These are phyloP conservation scores for Saccharomycopsis sp. DNA, from an alignment of 805 yeast species.

Conservation along the genomic window DNA sequence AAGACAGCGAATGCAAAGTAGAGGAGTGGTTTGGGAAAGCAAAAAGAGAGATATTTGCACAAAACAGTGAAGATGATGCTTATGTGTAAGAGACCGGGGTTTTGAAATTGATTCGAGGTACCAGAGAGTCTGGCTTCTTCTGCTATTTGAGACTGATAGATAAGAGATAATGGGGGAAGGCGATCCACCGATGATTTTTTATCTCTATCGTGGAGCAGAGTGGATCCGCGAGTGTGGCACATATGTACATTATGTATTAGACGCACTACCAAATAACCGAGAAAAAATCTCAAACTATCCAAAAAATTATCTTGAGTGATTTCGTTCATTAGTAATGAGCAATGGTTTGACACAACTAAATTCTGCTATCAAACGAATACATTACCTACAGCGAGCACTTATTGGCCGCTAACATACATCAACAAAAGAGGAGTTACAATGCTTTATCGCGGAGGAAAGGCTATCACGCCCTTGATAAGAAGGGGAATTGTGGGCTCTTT, in stretches of 20 bases:
- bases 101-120: too few relatives aligned
- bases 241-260: too few relatives aligned
- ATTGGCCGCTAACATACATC: too few relatives aligned
- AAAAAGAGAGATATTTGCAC: too few relatives aligned
- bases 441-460: background rate
- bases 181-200: background rate
- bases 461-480: background rate
- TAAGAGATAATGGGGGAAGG: background rate
- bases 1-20: too few relatives aligned
- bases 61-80: too few relatives aligned
- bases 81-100: too few relatives aligned
- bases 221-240: background rate
- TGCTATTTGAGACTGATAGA: background rate
- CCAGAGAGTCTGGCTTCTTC: too few relatives aligned
- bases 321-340: background rate
- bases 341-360: too few relatives aligned
- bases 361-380: too few relatives aligned
- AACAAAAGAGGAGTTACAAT: background rate
- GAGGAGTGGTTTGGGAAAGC: conserved; percentile 1
- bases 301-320: too few relatives aligned
- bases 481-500: background rate
- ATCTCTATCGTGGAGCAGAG: background rate
- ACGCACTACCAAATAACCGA: background rate
- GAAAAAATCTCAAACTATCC: background rate
- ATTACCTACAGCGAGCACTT: too few relatives aligned